phyloP scores from a whole-genome alignment of 2,329 filamentous ascomycete species.

The Fusarium denticulatum region DNA sequence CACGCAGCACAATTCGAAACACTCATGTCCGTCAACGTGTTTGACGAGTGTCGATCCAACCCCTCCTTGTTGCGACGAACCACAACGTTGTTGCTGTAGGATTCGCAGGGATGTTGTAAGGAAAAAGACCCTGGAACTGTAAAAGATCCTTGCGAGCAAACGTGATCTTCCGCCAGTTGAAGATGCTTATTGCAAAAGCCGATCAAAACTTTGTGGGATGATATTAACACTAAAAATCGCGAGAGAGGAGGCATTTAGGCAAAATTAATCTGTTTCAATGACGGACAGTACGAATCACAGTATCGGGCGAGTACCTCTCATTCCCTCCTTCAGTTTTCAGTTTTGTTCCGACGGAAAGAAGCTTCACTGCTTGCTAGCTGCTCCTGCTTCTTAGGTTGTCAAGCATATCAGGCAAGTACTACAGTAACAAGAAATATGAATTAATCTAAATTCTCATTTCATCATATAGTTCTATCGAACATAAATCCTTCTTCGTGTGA shows the following conservation, averaged over 20 bases:
- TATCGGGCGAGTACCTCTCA: background rate
- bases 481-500: background rate
- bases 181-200: background rate
- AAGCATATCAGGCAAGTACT: background rate
- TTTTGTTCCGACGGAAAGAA: background rate
- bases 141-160: slow-evolving; percentile 6
- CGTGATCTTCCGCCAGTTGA: background rate
- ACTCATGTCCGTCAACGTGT: slow-evolving; percentile 19
- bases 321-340: background rate
- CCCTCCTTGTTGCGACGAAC: slow-evolving; percentile 7
- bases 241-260: background rate
- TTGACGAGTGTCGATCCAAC: slow-evolving; percentile 34
- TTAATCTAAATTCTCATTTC: background rate
- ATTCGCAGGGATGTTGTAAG: slow-evolving; percentile 13
- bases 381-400: background rate
- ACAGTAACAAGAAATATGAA: background rate
- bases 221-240: background rate
- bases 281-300: background rate
- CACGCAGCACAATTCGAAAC: slow-evolving; percentile 31
- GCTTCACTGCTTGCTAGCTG: background rate
- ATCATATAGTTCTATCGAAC: background rate
- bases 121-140: slow-evolving; percentile 22
- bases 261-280: background rate
- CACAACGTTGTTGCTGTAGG: slow-evolving; percentile 6
- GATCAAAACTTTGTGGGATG: background rate